phyloP scores from a whole-genome alignment of 208 protist species.

The Acanthamoeba castellanii region DNA sequence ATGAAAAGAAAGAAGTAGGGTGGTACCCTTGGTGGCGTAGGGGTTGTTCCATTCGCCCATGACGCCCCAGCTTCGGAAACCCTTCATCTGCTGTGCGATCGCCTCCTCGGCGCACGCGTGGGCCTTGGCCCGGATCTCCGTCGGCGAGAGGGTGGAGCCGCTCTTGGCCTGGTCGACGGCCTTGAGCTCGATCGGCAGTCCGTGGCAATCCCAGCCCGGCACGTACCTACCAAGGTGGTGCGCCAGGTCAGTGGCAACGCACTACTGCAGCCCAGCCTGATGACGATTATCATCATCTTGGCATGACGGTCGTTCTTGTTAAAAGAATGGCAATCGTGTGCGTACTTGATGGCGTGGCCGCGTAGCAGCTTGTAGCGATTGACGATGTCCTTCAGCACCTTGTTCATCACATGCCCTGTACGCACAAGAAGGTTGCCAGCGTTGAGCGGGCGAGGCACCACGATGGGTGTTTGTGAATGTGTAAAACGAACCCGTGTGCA shows the following conservation, averaged over 20 bases:
- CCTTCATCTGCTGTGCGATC: constrained; percentile 20
- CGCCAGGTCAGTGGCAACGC: too few relatives aligned
- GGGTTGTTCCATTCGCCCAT: constrained; percentile 88
- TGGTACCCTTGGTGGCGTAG: constrained; percentile 85
- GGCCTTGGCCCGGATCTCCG: constrained; percentile 82
- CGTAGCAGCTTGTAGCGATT: constrained; percentile 88
- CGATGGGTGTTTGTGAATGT: not conserved
- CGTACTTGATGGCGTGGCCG: constrained; percentile 83
- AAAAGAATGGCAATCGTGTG: not conserved
- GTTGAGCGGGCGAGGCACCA: not conserved
- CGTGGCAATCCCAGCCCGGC: constrained; percentile 94
- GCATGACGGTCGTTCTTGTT: too few relatives aligned
- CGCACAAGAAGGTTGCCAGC: not conserved
- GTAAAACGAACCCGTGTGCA: constrained; percentile 89
- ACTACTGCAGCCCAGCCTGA: too few relatives aligned
- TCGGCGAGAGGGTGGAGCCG: constrained; percentile 55
- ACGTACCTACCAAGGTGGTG: constrained; percentile 51
- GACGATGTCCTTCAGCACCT: constrained; percentile 92
- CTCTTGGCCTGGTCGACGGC: constrained; percentile 82
- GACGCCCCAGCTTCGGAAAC: constrained; percentile 84
- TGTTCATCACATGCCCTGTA: constrained; percentile 86
- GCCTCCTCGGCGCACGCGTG: constrained; percentile 78
- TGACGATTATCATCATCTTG: too few relatives aligned
- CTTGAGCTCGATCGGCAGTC: constrained; percentile 92
- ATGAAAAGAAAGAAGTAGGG: not conserved